Base-by-base conservation (phyloP, 1,284 basidiomycete species). In the Termitomyces sp. region DNA sequence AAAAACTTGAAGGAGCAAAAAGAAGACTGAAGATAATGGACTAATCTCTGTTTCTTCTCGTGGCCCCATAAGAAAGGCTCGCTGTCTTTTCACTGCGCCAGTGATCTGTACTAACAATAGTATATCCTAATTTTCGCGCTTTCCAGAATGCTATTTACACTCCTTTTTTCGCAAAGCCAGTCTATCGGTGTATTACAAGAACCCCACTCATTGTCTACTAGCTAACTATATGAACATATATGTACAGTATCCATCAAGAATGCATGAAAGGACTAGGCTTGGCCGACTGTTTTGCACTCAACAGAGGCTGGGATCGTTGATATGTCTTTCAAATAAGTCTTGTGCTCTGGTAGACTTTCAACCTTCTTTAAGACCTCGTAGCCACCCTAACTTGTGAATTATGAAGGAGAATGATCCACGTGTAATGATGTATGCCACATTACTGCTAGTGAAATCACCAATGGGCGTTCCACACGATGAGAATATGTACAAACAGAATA, bases 331-430 rank as follows among this genome's bases (percentile, higher is more conserved):
- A 64, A 33, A 68, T 61, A 8, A 71, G 59, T 31, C 61, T 63
- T 13, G 61, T 62, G 50, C 67, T 71, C 41, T n/a, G 59, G 50
- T 17, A 64, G 62, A 49, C 65, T 67, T 48, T 69, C 65, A 1
- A 69, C 50, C 52, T 67, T 61, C 57, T 70, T 67, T 1, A 69
- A 62, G 10, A 69, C 54, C 41, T 70, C 68, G 36, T 70, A 70
- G 1, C 64, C 64, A 21, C 68, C 68, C 65, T n/a, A 62, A 31
- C 39, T 53, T 64, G 69, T 24, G 24, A 24, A 24, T 24, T 24
- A 5, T 24, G 66, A 7, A 70, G 62, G 5, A 66, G 43, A 26
- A 68, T 58, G n/a, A n/a, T n/a, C n/a, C n/a, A n/a, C n/a, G n/a
- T n/a, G n/a, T n/a, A n/a, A n/a, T n/a, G n/a, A n/a, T n/a, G n/a